Conservation (phyloP, 1,284 basidiomycete species). For the Moesziomyces antarcticus region DNA sequence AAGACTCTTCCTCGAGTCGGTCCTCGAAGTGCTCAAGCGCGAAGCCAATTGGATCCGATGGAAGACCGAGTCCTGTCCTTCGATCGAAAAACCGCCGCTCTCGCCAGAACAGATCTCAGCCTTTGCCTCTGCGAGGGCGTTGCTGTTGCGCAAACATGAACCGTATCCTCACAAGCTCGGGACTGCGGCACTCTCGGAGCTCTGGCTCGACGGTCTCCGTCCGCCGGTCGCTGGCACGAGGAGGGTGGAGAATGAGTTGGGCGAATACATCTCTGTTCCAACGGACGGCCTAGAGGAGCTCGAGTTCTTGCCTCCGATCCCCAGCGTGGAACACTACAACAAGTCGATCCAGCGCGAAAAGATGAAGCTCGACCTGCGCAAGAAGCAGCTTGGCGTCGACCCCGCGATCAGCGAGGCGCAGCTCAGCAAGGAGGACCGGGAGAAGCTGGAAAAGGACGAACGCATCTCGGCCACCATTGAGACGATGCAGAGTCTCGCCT, state of each 20-base stretch:
- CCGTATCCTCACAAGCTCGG: conserved; percentile 55
- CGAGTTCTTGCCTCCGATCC: conserved; percentile 50
- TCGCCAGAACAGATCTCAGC: conserved; percentile 37
- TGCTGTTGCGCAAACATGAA: conserved; percentile 26
- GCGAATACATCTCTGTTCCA: conserved; percentile 45
- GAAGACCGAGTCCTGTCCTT: conserved; percentile 61
- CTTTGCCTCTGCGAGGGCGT: conserved; percentile 33
- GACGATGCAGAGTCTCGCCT: conserved; percentile 54
- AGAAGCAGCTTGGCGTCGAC: conserved; percentile 50
- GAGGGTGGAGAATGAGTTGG: conserved; percentile 51
- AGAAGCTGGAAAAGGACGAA: conserved; percentile 37
- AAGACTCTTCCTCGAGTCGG: conserved; percentile 49
- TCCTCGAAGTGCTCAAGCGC: conserved; percentile 51
- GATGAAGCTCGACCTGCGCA: conserved; percentile 50
- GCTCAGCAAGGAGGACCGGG: conserved; percentile 35
- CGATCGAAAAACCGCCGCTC: conserved; percentile 57
- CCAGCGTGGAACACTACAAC: conserved; percentile 51
- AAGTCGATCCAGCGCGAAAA: conserved; percentile 51
- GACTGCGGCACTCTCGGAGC: conserved; percentile 59
- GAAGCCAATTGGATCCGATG: conserved; percentile 63
- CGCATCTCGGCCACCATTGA: conserved; percentile 28
- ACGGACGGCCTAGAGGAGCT: conserved; percentile 64
- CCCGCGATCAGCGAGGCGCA: conserved; percentile 6
- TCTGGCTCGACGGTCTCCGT: conserved; percentile 63
- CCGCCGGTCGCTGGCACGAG: conserved; percentile 40